Evolutionary conservation across 192 early-diverging fungal genomes (phyloP), one percentile per base, ranked within the genome.

Genomic region (Coemansia sp.): DNA sequence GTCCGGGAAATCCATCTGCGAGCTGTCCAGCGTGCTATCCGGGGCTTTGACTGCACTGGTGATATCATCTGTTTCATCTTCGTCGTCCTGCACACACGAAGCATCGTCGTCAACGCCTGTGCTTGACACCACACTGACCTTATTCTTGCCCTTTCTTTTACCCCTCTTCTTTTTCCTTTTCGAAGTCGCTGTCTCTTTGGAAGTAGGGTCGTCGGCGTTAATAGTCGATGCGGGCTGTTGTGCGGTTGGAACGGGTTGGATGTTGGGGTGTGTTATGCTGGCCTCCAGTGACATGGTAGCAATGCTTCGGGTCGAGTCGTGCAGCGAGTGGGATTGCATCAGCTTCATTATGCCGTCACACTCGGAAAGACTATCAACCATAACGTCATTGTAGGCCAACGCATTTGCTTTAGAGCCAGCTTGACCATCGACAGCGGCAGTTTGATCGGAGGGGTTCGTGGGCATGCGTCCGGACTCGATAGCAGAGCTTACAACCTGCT

Each of bases 101-200:
- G 40, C 25, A 46, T 19, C 38, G 53, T 23, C 34, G 53, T 36
- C 63, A 25, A 9, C 29, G 32, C 20, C 33, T 29, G 29, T 33
- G 4, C 10, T 40, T 35, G 38, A 13, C 34, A 34, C 57, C 23
- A 7, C 22, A 14, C 13, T 25, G 23, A 5, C 50, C 54, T 76
- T 76, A 53, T 25, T 48, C 50, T 69, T 74, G 41, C 48, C 40
- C 61, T 67, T 76, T 23, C 59, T 70, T 41, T 66, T 76, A 22
- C 45, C 53, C 32, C 34, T 56, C 58, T 62, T 70, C 54, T 59
- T 76, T 50, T 67, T 66, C 60, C 59, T 67, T 68, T 64, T 75
- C 52, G 48, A 45, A 29, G 70, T 5, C 32, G 40, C 41, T 25
- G 38, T 34, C 40, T 68, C 59, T 32, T 48, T n/a, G 41, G 42